Conservation (phyloP, 306 rosid genomes). For the Medicago truncatula region DNA sequence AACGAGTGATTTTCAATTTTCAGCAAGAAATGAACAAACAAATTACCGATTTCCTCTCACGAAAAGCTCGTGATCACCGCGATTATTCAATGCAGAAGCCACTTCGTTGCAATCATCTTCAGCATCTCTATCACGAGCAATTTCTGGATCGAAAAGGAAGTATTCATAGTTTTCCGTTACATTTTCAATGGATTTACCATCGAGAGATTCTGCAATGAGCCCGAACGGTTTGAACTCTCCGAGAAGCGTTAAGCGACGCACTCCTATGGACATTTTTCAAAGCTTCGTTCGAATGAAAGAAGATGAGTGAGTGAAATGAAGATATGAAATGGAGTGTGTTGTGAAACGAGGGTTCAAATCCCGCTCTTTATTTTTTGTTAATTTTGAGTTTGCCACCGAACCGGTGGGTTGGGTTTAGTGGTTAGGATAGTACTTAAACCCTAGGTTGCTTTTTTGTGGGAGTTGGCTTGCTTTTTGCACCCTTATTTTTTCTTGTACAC, state of each 20-base stretch:
- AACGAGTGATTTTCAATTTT: not conserved
- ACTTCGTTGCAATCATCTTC: constrained; percentile 58
- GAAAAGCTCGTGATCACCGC: constrained; percentile 89
- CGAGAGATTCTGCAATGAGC: constrained; percentile 90
- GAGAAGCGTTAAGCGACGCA: constrained; percentile 73
- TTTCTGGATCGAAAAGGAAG: constrained; percentile 84
- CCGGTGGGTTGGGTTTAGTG: constrained; percentile 5
- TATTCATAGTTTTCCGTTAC: constrained; percentile 74
- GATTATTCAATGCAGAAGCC: constrained; percentile 57
- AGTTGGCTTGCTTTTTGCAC: not conserved
- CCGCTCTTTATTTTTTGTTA: constrained; percentile 44
- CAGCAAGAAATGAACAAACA: not conserved
- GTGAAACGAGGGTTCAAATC: not conserved
- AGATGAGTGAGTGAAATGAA: not conserved
- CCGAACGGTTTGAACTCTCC: constrained; percentile 98
- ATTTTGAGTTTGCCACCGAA: constrained; percentile 32
- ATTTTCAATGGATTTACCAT: constrained; percentile 69
- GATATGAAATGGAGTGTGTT: not conserved
- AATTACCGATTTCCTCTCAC: constrained; percentile 77
- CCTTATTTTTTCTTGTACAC: not conserved
- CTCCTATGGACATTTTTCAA: constrained; percentile 61
- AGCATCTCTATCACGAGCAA: constrained; percentile 64
- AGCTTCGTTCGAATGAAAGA: constrained; percentile 6
- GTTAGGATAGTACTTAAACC: not conserved
- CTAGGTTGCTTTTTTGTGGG: not conserved